Base-by-base conservation (phyloP, 306 rosid genomes). In the Elaeagnus macrophylla region DNA sequence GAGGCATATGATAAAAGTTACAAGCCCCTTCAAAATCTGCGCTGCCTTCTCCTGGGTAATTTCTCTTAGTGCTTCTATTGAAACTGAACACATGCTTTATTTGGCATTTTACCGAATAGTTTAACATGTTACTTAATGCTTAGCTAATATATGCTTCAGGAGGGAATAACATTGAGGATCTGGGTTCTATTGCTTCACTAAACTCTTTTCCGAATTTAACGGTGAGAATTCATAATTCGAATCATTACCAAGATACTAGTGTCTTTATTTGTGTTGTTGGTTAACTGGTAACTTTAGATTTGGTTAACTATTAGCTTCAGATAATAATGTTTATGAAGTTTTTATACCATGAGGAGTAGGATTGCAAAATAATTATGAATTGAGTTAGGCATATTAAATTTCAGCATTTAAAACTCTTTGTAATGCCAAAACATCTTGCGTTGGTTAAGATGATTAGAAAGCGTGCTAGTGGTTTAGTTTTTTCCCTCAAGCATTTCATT, bases 11-110 rank as follows among this genome's bases (percentile, higher is more conserved):
- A 76, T 57, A 47, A 67, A 12, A 54, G 54, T 67, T 61, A 54
- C 63, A 58, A 53, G 64, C 87, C 85, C 57, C 86, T 91, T 68
- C 74, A 80, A 74, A 86, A 75, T 65, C 68, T 91, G 79, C 69
- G 71, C 38, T 69, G 86, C 78, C 96, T 91, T 62, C 89, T 86
- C 65, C 75, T 91, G 38, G 99, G 97, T 86, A 84, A 67, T 59
- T 9, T 67, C 36, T 75, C 57, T 58, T n/a, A 50, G 52, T 43
- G 48, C 57, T 65, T 66, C 12, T 18, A 49, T 42, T 2, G 36
- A 38, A 11, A 41, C 55, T 51, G 5, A 25, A 36, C n/a, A 35
- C 57, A 25, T 39, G 53, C 39, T 61, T 13, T 45, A 9, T 25
- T 53, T 62, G 8, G 19, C 56, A 35, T 40, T 62, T 11, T 37